Evolutionary conservation across 2,329 filamentous ascomycete genomes (phyloP), one percentile per base, ranked within the genome.

Genomic region (Monilinia aucupariae): DNA sequence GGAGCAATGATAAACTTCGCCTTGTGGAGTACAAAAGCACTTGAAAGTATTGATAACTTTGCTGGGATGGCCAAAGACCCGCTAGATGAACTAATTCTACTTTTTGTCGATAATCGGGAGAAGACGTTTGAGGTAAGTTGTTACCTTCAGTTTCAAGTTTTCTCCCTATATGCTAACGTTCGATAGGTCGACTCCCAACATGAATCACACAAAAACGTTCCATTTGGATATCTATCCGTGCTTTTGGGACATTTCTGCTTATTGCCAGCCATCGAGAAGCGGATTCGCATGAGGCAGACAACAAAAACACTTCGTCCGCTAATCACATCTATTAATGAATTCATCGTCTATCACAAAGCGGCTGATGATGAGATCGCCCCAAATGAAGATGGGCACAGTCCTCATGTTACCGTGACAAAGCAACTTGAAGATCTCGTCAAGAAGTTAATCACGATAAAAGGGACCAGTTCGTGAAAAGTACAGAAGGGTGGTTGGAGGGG

Each of bases 1-100:
- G 92, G 91, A 0, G 85, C 91, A 27, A 83, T 93, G 75, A 96
- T 96, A 74, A 97, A 97, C 71, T 83, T 97, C 61, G 84, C 90
- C 10, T 92, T 96, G 73, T 87, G 91, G 72, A 91, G 86, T 71
- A 79, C 85, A 20, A 74, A 79, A 27, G 87, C 89, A 15, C 80
- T 87, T 60, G 74, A 77, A 71, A 65, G 78, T 75, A 71, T 82
- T 74, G 67, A 84, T 71, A 65, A 73, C 65, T 68, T 75, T 66
- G 61, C 71, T 75, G 64, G 53, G 63, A 75, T 72, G 61, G 75
- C 67, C 47, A 71, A 72, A 64, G 76, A 74, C 71, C 78, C 84
- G 9, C 75, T 92, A 43, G 81, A 85, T 55, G 76, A 76, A 56
- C 79, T 96, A 43, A 79, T 90, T 39, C 76, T 76, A 47, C 77